Evolutionary conservation across 2,329 filamentous ascomycete genomes (phyloP).

Genomic region (Dothiorella sarmentorum): DNA sequence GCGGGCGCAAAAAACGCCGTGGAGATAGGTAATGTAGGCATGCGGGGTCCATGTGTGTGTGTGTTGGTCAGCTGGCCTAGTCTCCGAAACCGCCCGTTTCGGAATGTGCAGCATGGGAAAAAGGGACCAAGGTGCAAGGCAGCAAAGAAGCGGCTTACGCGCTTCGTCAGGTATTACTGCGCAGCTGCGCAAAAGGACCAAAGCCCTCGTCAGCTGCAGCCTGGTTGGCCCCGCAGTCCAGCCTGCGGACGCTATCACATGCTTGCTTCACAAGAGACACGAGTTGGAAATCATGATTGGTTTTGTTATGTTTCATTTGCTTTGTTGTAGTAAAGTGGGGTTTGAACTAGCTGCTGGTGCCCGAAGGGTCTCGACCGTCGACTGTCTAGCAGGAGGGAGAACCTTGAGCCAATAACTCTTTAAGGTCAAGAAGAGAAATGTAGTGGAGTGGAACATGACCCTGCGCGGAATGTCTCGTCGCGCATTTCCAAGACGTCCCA

Average conservation of each 20-base stretch:
- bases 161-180: neutral
- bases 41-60: neutral
- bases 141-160: conserved; percentile 14
- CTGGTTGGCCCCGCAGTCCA: conserved; percentile 5
- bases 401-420: too few relatives aligned
- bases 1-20: too few relatives aligned
- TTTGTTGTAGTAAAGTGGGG: neutral
- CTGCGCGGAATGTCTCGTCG: conserved; percentile 11
- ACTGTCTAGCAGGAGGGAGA: conserved; percentile 14
- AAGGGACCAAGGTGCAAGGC: neutral
- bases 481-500: conserved; percentile 9
- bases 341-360: neutral
- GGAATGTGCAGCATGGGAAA: conserved; percentile 6
- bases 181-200: too few relatives aligned
- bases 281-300: neutral
- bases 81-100: conserved; percentile 4
- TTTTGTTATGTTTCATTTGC: conserved; percentile 5
- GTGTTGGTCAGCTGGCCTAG: neutral
- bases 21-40: too few relatives aligned
- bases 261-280: conserved; percentile 4
- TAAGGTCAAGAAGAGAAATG: neutral
- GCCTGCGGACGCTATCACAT: neutral
- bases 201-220: conserved; percentile 13
- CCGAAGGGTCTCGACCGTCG: conserved; percentile 7
- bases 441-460: conserved; percentile 9